Conservation (phyloP, 345 rosid genomes). For the Eucalyptus sideroxylon region DNA sequence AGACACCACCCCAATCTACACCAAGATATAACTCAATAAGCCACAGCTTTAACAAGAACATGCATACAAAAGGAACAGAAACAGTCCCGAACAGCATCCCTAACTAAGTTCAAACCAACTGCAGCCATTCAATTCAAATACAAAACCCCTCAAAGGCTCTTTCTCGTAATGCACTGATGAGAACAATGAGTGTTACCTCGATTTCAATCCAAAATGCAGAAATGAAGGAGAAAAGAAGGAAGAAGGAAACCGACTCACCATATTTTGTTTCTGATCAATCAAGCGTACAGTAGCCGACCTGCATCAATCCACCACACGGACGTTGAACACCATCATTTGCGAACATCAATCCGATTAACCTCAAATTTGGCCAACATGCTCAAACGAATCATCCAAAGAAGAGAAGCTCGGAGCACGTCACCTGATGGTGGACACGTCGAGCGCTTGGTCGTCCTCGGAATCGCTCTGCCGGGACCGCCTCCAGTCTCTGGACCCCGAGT, state of each 20-base stretch:
- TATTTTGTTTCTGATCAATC: slow-evolving; percentile 61
- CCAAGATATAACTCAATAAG: not conserved
- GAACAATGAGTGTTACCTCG: not conserved
- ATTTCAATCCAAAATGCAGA: not conserved
- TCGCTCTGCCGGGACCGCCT: slow-evolving; percentile 33
- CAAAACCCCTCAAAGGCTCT: not conserved
- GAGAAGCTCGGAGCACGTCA: not conserved
- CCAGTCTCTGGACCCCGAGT: slow-evolving; percentile 8
- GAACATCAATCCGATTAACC: not conserved
- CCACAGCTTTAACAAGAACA: not conserved
- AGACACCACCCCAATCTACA: slow-evolving; percentile 76
- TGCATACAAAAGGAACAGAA: not conserved
- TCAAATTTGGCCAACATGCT: not conserved
- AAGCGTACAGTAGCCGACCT: slow-evolving; percentile 82
- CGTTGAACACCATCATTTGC: not conserved
- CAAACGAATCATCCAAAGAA: not conserved
- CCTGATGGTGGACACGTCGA: slow-evolving; percentile 59
- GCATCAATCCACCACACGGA: not conserved
- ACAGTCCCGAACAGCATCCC: not conserved
- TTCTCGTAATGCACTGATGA: not conserved
- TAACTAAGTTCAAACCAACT: not conserved
- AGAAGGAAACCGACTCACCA: slow-evolving; percentile 46
- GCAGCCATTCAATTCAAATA: not conserved
- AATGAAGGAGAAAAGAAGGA: not conserved
- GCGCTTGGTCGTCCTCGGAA: slow-evolving; percentile 46